These are phyloP conservation scores for Myxozyma monticola DNA, from an alignment of 805 yeast genomes.

Conservation along the genomic window DNA sequence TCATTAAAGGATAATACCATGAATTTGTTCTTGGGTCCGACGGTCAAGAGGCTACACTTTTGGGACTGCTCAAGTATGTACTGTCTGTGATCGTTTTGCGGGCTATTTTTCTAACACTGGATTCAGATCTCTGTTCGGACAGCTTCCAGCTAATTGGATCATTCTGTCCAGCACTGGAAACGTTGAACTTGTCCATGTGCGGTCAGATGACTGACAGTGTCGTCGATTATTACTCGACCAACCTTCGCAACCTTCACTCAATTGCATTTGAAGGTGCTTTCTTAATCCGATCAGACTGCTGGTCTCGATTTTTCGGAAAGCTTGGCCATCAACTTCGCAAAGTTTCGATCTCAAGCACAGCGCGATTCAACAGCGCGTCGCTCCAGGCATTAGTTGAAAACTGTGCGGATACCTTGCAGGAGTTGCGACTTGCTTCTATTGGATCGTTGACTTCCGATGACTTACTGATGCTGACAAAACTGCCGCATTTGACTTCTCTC, in stretches of 20 bases:
- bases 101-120: background rate
- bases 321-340: slow-evolving; percentile 55
- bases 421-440: slow-evolving; percentile 62
- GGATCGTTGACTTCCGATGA: slow-evolving; percentile 70
- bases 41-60: slow-evolving; percentile 59
- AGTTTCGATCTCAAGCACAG: slow-evolving; percentile 76
- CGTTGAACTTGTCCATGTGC: slow-evolving; percentile 80
- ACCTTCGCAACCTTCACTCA: slow-evolving; percentile 55
- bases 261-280: slow-evolving; percentile 87
- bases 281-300: slow-evolving; percentile 67
- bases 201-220: slow-evolving; percentile 85
- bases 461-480: slow-evolving; percentile 55
- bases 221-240: slow-evolving; percentile 59
- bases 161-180: slow-evolving; percentile 70
- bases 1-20: slow-evolving; percentile 73
- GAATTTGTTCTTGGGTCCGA: slow-evolving; percentile 67
- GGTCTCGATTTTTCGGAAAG: slow-evolving; percentile 72
- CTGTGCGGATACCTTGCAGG: slow-evolving; percentile 51
- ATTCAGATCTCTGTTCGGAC: slow-evolving; percentile 51
- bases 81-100: background rate
- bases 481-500: slow-evolving; percentile 47
- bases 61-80: slow-evolving; percentile 85
- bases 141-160: slow-evolving; percentile 71
- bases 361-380: slow-evolving; percentile 71
- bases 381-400: slow-evolving; percentile 60